A percentile compares a stretch with the other conserved stretches of the same genome.
Conservation (phyloP, 176 grass and related monocot species). For the Pharus latifolius region DNA sequence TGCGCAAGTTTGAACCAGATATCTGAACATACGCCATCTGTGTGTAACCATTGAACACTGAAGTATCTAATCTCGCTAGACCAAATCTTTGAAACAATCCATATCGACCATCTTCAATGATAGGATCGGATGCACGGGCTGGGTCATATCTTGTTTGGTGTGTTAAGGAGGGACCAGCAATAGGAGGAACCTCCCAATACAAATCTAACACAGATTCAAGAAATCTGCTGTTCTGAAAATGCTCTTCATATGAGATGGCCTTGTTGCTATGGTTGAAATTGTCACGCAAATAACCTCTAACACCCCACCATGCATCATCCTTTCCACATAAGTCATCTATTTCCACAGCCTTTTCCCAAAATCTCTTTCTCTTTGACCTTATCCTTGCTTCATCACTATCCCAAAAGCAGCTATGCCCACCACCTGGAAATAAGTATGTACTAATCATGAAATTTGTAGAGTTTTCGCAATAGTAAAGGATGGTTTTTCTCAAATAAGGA, state of each 20-base stretch:
- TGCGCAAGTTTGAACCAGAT: slow-evolving; percentile 23
- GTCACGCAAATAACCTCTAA: slow-evolving; percentile 64
- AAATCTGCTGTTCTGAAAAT: slow-evolving; percentile 74
- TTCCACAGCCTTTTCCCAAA: slow-evolving; percentile 79
- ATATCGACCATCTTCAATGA: slow-evolving; percentile 72
- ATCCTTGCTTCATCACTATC: slow-evolving; percentile 84
- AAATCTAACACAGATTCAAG: slow-evolving; percentile 70
- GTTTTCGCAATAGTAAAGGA: background rate
- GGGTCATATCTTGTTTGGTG: slow-evolving; percentile 95
- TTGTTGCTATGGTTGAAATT: slow-evolving; percentile 83
- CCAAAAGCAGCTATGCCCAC: slow-evolving; percentile 74
- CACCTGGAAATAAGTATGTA: slow-evolving; percentile 27
- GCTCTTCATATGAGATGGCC: slow-evolving; percentile 57
- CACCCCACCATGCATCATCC: slow-evolving; percentile 82
- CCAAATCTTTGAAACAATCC: slow-evolving; percentile 59
- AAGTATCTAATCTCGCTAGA: slow-evolving; percentile 47
- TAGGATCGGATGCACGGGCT: slow-evolving; percentile 51
- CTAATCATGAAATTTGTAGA: background rate
- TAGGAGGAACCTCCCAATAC: slow-evolving; percentile 89
- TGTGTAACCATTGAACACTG: slow-evolving; percentile 86
- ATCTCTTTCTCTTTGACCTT: slow-evolving; percentile 48
- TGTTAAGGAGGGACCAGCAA: slow-evolving; percentile 77
- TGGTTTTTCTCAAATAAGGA: background rate
- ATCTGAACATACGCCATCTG: slow-evolving; percentile 87
- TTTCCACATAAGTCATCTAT: slow-evolving; percentile 62